These are phyloP conservation scores for Solanum clarkiae DNA, from an alignment of 257 asterid genomes.

Conservation along the genomic window DNA sequence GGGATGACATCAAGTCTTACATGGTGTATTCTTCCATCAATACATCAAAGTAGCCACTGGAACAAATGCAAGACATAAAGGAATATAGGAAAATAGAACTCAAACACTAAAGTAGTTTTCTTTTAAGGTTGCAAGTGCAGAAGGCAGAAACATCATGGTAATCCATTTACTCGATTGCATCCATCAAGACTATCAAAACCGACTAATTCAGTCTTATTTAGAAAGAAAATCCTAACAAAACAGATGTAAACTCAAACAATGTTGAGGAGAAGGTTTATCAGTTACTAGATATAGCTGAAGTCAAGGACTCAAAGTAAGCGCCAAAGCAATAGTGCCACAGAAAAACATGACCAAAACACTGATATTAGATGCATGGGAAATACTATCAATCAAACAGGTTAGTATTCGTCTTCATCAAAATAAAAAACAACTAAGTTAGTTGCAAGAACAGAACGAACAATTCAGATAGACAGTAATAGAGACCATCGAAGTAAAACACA, in stretches of 20 bases:
- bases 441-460: not conserved
- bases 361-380: not conserved
- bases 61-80: not conserved
- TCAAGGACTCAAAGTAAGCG: not conserved
- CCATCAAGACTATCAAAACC: not conserved
- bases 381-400: not conserved
- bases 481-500: not conserved
- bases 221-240: not conserved
- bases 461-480: not conserved
- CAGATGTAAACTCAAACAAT: not conserved
- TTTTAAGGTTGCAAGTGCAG: not conserved
- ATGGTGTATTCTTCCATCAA: not conserved
- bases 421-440: not conserved
- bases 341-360: not conserved
- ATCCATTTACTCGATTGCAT: not conserved
- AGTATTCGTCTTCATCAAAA: not conserved
- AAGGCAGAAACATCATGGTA: not conserved
- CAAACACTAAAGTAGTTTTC: not conserved
- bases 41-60: not conserved
- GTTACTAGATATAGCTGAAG: not conserved
- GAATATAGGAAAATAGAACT: not conserved
- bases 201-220: not conserved
- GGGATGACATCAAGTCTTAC: not conserved
- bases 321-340: not conserved
- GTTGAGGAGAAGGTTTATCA: not conserved